phyloP scores from a whole-genome alignment of 176 grass and related monocot genomes.

The Pontederia crassipes region DNA sequence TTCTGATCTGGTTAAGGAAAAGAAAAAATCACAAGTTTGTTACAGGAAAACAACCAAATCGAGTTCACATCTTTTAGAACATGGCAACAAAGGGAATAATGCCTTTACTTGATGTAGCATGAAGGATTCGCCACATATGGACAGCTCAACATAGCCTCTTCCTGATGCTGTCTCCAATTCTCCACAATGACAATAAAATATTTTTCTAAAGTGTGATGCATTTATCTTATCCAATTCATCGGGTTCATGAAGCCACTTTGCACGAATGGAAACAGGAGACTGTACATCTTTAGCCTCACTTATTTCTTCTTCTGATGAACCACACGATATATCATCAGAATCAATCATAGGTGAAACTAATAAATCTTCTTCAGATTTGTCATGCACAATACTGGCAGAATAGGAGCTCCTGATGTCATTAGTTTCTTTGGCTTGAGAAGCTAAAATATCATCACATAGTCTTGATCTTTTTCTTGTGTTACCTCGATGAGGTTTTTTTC shows the following conservation, averaged over 20 bases:
- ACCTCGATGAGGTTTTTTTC: constrained; percentile 40
- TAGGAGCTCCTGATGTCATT: constrained; percentile 17
- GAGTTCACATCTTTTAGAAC: too few species aligned
- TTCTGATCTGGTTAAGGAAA: constrained; percentile 45
- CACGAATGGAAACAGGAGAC: constrained; percentile 30
- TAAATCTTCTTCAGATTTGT: constrained; percentile 29
- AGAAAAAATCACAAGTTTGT: constrained; percentile 9
- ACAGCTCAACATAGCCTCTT: constrained; percentile 66
- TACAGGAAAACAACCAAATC: neutral
- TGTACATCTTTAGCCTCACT: constrained; percentile 23
- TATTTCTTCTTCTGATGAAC: constrained; percentile 15
- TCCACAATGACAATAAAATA: constrained; percentile 61
- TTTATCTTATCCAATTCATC: constrained; percentile 74
- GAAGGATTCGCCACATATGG: constrained; percentile 79
- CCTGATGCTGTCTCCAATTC: constrained; percentile 55
- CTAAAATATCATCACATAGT: constrained; percentile 17
- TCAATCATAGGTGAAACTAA: constrained; percentile 22
- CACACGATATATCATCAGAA: constrained; percentile 15
- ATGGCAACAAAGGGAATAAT: neutral
- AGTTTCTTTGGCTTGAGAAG: constrained; percentile 19
- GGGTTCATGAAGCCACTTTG: constrained; percentile 83
- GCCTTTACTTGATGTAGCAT: constrained; percentile 87
- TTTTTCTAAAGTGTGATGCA: constrained; percentile 82
- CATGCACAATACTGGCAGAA: constrained; percentile 20
- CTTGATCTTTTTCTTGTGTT: constrained; percentile 26